Percentiles rank a stretch among this genome's conserved stretches.
phyloP scores from a whole-genome alignment of 768 basidiomycete genomes.

The Cystobasidium tubakii region DNA sequence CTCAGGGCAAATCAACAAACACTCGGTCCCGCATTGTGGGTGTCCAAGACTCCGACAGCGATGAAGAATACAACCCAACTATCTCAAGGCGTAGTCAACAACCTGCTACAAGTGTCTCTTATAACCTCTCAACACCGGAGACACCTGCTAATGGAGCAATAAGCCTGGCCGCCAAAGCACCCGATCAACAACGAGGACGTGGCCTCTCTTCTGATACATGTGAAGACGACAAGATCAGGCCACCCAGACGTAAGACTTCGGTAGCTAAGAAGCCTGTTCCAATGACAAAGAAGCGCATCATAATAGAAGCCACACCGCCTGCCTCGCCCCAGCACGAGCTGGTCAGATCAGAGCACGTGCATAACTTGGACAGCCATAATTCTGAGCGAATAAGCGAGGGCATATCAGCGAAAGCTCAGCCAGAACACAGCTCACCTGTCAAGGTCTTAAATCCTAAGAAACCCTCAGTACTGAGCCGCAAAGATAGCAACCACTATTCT shows the following conservation, averaged over 20 bases:
- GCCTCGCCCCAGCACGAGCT: neutral
- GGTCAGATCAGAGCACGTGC: neutral
- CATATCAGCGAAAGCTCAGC: too few species aligned
- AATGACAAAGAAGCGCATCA: neutral
- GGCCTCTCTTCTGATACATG: conserved; percentile 2
- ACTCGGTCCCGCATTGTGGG: neutral
- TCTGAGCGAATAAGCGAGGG: neutral
- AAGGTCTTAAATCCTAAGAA: neutral
- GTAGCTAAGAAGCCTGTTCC: neutral
- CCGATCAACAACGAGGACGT: conserved; percentile 4
- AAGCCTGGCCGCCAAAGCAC: neutral
- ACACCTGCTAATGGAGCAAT: conserved; percentile 1
- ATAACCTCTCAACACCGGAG: neutral
- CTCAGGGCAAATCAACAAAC: neutral
- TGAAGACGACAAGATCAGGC: neutral
- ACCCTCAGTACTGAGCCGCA: neutral
- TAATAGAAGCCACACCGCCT: neutral
- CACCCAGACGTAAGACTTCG: neutral
- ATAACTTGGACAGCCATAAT: neutral
- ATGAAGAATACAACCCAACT: neutral
- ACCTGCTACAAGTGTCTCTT: too few species aligned
- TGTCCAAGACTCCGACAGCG: neutral
- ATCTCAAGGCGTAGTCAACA: neutral
- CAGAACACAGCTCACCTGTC: too few species aligned
- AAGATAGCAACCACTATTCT: neutral